These are phyloP conservation scores for Luffa acutangula DNA, from an alignment of 306 rosid genomes.

Conservation along the genomic window DNA sequence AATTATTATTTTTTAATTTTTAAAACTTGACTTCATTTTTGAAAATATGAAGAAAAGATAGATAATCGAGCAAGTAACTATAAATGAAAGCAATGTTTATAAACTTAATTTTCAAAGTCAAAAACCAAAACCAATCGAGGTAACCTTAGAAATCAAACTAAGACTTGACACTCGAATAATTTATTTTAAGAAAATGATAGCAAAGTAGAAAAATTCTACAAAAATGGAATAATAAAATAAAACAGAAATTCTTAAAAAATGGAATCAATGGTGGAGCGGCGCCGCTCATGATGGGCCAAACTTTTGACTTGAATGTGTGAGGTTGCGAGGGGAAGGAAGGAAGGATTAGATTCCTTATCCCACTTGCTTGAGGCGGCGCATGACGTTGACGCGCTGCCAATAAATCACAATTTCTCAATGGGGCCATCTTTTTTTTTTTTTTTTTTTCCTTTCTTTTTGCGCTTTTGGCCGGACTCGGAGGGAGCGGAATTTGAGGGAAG, in stretches of 20 bases:
- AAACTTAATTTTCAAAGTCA: too few relatives aligned
- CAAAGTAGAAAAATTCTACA: neutral
- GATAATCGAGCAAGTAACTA: too few relatives aligned
- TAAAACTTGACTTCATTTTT: too few relatives aligned
- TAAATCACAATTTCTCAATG: neutral
- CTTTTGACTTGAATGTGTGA: neutral
- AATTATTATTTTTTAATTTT: too few relatives aligned
- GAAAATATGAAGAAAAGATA: too few relatives aligned
- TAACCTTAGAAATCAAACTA: too few relatives aligned
- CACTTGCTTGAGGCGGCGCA: conserved; percentile 4
- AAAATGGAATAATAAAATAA: too few relatives aligned
- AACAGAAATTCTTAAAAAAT: neutral
- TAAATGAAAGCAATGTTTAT: too few relatives aligned
- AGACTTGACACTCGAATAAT: too few relatives aligned
- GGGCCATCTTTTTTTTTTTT: neutral
- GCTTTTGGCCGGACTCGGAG: neutral
- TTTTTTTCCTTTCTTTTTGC: neutral
- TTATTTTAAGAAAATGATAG: too few relatives aligned
- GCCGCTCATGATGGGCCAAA: neutral
- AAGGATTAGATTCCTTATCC: neutral
- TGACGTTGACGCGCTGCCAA: conserved; percentile 10
- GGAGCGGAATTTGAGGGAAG: neutral
- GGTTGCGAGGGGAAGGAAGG: neutral
- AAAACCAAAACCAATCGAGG: too few relatives aligned
- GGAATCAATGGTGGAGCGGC: neutral